Base-by-base conservation (phyloP, 306 rosid genomes). In the Pachyrhizus erosus region DNA sequence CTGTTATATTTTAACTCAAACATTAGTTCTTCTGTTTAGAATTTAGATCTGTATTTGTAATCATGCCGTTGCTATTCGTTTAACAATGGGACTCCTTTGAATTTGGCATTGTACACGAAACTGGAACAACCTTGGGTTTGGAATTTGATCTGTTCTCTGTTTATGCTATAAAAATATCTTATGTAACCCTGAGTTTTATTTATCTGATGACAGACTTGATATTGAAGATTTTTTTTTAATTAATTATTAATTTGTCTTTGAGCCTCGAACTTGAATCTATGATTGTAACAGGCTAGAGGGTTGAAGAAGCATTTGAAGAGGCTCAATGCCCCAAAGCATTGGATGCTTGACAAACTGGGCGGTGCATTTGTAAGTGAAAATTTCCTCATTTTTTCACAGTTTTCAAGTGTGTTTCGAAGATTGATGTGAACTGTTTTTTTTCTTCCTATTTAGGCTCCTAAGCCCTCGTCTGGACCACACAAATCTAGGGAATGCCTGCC, bases 291-390 rank as follows among this genome's bases (percentile, higher is more conserved):
- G 77, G 77, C 77, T 5, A 51, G 77, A 18, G 77, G 77, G 31
- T 51, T 73, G 77, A 73, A 73, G 77, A 73, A 73, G 77, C 77
- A 73, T 51, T 73, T 73, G 77, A 73, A 73, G 77, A 73, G 77
- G 77, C 77, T 73, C 33, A 73, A 73, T 73, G 77, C 77, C 46
- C 77, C 77, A 0, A 72, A 72, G 62, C 77, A 72, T 72, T 72
- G 77, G 77, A 72, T 72, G 77, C 77, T 72, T 49, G 77, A 73
- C 48, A 73, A 73, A 51, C 45, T 73, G 77, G 77, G 77, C 7
- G 77, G 77, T 73, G 77, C 77, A 9, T 73, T 73, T 73, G 77
- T 73, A 73, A 73, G 77, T 73, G 77, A 33, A 73, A 51, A 10
- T 9, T 49, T 10, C 18, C 9, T 51, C 0, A 5, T 73, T 29